Conservation (phyloP, 2,329 filamentous ascomycete genomes). For the Sordariomycetes sp. region DNA sequence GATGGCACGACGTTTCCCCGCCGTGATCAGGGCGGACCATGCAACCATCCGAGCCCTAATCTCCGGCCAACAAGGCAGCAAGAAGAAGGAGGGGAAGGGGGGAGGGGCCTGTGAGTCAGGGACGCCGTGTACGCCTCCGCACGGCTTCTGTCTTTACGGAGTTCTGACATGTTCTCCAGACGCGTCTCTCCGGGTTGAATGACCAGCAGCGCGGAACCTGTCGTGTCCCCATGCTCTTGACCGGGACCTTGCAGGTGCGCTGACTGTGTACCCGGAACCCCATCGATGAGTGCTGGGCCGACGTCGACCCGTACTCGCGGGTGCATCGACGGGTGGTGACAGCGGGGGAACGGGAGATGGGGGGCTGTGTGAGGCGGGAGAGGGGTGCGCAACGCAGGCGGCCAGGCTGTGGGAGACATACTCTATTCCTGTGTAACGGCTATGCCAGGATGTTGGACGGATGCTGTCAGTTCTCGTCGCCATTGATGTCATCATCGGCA, state of each 20-base stretch:
- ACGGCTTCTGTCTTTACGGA: neutral
- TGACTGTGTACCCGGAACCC: neutral
- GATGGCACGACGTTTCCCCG: neutral
- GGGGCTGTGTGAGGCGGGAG: neutral
- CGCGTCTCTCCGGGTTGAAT: neutral
- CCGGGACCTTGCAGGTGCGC: conserved; percentile 2
- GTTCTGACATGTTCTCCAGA: neutral
- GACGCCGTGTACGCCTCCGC: neutral
- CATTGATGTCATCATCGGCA: neutral
- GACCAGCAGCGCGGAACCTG: neutral
- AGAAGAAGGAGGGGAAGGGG: neutral
- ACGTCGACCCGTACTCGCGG: neutral
- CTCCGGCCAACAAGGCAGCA: neutral
- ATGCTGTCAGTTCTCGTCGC: neutral
- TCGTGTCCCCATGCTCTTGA: neutral
- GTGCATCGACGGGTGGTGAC: neutral
- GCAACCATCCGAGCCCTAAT: neutral
- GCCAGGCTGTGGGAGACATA: neutral
- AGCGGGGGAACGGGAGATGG: neutral
- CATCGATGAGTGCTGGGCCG: neutral
- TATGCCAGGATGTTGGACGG: neutral
- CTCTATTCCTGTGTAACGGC: neutral
- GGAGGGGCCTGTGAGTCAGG: neutral
- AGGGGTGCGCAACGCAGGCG: neutral
- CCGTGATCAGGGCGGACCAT: neutral